These are phyloP conservation scores for Torulaspora pretoriensis DNA, from an alignment of 1,139 yeast species.

Conservation along the genomic window DNA sequence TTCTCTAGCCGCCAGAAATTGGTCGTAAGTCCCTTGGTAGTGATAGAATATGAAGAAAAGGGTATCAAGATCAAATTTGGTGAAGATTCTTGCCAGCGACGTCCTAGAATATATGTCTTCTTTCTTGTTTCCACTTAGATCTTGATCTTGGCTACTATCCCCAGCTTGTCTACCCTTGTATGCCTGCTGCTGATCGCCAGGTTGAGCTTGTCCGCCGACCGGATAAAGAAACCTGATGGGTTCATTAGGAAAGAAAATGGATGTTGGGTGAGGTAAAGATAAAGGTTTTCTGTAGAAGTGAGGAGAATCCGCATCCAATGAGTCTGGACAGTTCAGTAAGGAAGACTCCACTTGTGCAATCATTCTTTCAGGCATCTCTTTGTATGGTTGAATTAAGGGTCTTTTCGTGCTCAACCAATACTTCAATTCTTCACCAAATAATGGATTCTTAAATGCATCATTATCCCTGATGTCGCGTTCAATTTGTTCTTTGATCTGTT, in stretches of 20 bases:
- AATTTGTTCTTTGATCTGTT: conserved; percentile 30
- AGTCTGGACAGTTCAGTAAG: conserved; percentile 85
- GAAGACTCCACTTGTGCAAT: conserved; percentile 57
- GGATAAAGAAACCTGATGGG: conserved; percentile 44
- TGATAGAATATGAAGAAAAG: conserved; percentile 87
- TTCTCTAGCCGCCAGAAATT: conserved; percentile 81
- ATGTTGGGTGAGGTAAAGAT: conserved; percentile 80
- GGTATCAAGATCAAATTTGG: conserved; percentile 81
- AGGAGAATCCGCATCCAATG: conserved; percentile 85
- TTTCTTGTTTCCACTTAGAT: conserved; percentile 11
- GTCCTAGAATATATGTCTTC: conserved; percentile 35
- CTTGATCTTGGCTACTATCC: conserved; percentile 7
- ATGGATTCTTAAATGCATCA: conserved; percentile 31
- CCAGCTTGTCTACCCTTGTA: conserved; percentile 5
- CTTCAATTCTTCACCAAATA: conserved; percentile 33
- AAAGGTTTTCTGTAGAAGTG: conserved; percentile 66
- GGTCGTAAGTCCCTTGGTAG: conserved; percentile 63
- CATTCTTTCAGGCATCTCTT: conserved; percentile 33
- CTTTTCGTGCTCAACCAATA: conserved; percentile 33
- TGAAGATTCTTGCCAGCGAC: conserved; percentile 46
- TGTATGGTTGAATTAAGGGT: conserved; percentile 31
- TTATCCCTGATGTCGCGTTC: conserved; percentile 26
- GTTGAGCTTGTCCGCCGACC: conserved; percentile 28
- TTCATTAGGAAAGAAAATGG: conserved; percentile 87
- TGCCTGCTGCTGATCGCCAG: conserved; percentile 6